Evolutionary conservation across 2,329 filamentous ascomycete genomes (phyloP).

Genomic region (Ophiostoma himal-ulmi): DNA sequence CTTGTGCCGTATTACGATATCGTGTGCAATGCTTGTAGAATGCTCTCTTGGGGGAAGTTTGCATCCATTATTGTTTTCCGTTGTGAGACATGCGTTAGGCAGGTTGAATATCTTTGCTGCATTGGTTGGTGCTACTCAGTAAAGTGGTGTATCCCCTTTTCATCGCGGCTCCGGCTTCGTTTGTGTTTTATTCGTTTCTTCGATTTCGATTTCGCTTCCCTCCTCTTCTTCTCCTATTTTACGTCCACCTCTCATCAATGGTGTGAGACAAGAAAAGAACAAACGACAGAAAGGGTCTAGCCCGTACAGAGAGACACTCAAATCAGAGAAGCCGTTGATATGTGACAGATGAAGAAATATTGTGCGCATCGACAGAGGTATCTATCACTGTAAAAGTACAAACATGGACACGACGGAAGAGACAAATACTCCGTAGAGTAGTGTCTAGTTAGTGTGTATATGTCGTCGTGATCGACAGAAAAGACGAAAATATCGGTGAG

Average conservation of each 20-base stretch:
- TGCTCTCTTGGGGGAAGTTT: constrained; percentile 1
- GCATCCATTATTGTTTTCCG: background rate
- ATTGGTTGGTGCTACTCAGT: background rate
- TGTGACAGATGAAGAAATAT: constrained; percentile 9
- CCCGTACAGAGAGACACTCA: background rate
- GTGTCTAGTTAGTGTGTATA: background rate
- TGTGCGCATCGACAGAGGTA: constrained; percentile 3
- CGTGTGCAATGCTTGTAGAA: background rate
- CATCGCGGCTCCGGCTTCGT: background rate
- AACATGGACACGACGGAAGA: constrained; percentile 1
- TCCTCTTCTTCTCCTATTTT: background rate
- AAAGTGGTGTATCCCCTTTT: background rate
- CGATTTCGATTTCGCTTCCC: background rate
- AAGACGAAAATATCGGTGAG: constrained; percentile 12
- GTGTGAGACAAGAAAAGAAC: background rate
- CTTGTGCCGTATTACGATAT: background rate
- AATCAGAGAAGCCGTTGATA: background rate
- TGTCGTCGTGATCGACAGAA: background rate
- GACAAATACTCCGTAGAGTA: constrained; percentile 7
- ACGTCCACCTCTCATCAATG: background rate
- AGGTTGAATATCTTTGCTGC: background rate
- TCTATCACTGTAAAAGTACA: background rate
- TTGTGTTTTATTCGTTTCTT: background rate
- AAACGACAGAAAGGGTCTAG: background rate
- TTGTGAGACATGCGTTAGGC: constrained; percentile 8